Conservation (phyloP, 202 grass and related monocot species). For the Brachypodium distachyon region DNA sequence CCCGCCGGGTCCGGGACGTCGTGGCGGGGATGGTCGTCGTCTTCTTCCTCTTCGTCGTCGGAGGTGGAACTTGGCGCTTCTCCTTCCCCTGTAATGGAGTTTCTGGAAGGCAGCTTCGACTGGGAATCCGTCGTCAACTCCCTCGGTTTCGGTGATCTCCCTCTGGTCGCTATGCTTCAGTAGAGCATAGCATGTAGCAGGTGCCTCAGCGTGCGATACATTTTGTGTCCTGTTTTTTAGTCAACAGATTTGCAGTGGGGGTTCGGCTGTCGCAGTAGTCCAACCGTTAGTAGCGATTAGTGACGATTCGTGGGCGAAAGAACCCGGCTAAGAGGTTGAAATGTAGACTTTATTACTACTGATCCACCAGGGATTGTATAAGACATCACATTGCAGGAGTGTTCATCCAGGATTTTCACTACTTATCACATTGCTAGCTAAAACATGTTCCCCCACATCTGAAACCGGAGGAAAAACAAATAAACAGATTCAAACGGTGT, state of each 20-base stretch:
- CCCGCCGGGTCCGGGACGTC: not conserved
- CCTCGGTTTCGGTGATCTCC: not conserved
- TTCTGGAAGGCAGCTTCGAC: conserved; percentile 14
- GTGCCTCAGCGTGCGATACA: not conserved
- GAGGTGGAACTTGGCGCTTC: not conserved
- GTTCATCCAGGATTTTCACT: too few species aligned
- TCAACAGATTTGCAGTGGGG: not conserved
- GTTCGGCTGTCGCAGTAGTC: not conserved
- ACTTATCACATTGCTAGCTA: too few species aligned
- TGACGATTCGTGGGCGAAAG: not conserved
- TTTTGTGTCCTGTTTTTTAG: not conserved
- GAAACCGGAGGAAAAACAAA: not conserved
- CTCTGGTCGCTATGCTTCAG: not conserved
- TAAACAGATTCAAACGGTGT: not conserved
- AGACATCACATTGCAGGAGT: too few species aligned
- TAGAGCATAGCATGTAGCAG: not conserved
- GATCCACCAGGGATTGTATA: too few species aligned
- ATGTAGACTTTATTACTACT: not conserved
- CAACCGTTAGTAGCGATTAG: not conserved
- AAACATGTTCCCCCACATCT: too few species aligned
- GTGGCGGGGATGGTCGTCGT: not conserved
- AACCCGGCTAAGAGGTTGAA: not conserved
- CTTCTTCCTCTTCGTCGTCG: not conserved
- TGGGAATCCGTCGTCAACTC: conserved; percentile 11
- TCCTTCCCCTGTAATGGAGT: conserved; percentile 10